These are phyloP conservation scores for Petunia secreta DNA, from an alignment of 257 asterid genomes.

Conservation along the genomic window DNA sequence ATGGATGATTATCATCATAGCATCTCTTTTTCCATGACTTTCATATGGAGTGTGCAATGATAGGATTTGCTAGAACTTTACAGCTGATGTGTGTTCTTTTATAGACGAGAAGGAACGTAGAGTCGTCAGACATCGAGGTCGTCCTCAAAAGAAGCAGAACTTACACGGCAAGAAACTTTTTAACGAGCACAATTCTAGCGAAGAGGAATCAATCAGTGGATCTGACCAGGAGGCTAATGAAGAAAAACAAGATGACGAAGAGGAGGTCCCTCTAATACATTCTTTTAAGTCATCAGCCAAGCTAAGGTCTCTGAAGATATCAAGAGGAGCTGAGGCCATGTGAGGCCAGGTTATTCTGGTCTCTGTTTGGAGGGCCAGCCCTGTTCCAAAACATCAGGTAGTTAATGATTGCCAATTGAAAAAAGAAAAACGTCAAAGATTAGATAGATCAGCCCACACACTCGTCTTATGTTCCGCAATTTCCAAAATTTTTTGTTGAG, in stretches of 20 bases:
- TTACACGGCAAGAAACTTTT: conserved; percentile 81
- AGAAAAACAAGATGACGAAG: conserved; percentile 59
- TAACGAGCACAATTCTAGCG: conserved; percentile 74
- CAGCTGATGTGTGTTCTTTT: conserved; percentile 35
- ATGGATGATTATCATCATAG: background rate
- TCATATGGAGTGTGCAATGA: background rate
- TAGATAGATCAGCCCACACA: background rate
- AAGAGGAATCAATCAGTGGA: conserved; percentile 83
- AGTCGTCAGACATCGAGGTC: conserved; percentile 74
- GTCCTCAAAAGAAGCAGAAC: conserved; percentile 73
- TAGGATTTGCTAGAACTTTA: conserved; percentile 13
- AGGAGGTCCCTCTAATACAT: conserved; percentile 63
- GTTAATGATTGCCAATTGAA: background rate
- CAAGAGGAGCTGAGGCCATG: conserved; percentile 51
- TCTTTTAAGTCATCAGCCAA: conserved; percentile 70
- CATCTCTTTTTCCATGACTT: background rate
- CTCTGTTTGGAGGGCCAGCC: conserved; percentile 52
- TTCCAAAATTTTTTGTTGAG: background rate
- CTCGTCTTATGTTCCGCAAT: background rate
- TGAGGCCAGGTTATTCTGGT: conserved; percentile 47
- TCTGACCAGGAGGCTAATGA: conserved; percentile 71
- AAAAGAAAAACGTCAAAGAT: background rate
- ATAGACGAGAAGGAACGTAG: conserved; percentile 69
- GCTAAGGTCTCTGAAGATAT: conserved; percentile 63
- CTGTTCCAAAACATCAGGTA: conserved; percentile 77